Evolutionary conservation across 2,329 filamentous ascomycete genomes (phyloP).

Genomic region (Colletotrichum chrysophilum): DNA sequence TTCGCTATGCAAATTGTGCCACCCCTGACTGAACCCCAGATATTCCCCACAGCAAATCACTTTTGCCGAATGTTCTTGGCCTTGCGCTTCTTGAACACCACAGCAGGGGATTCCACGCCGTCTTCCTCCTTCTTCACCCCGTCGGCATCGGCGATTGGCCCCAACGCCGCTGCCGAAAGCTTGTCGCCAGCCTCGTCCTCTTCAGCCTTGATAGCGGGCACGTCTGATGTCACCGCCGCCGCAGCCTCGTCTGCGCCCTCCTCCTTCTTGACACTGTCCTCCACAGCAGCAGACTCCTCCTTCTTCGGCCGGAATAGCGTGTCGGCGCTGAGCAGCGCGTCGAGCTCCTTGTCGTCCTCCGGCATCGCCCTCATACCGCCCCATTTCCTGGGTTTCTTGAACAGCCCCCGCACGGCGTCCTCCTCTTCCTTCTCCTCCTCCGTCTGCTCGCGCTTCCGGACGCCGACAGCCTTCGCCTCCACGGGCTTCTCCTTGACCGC

Average conservation of each 20-base stretch:
- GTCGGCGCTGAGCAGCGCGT: conserved; percentile 58
- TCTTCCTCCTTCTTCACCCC: conserved; percentile 47
- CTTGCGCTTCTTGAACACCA: conserved; percentile 84
- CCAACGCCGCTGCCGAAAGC: background rate
- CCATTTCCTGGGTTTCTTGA: conserved; percentile 64
- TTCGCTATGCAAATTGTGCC: background rate
- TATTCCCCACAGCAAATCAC: conserved; percentile 34
- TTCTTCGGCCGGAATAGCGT: conserved; percentile 35
- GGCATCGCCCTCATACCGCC: conserved; percentile 55
- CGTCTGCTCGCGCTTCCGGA: conserved; percentile 66
- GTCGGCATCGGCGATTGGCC: background rate
- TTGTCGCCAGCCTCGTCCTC: conserved; percentile 23
- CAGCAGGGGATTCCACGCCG: conserved; percentile 37
- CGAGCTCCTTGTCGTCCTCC: conserved; percentile 61
- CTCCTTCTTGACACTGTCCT: conserved; percentile 29
- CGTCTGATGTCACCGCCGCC: conserved; percentile 28
- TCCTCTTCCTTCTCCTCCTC: conserved; percentile 68
- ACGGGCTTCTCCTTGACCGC: conserved; percentile 42
- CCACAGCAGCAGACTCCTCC: conserved; percentile 28
- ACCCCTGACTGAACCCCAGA: background rate
- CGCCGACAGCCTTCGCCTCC: conserved; percentile 58
- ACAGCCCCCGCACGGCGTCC: conserved; percentile 61
- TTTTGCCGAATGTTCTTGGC: conserved; percentile 68
- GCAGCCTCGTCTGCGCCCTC: conserved; percentile 30
- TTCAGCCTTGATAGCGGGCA: conserved; percentile 39